Evolutionary conservation across 2,329 filamentous ascomycete genomes (phyloP).

Genomic region (Trichophyton benhamiae): DNA sequence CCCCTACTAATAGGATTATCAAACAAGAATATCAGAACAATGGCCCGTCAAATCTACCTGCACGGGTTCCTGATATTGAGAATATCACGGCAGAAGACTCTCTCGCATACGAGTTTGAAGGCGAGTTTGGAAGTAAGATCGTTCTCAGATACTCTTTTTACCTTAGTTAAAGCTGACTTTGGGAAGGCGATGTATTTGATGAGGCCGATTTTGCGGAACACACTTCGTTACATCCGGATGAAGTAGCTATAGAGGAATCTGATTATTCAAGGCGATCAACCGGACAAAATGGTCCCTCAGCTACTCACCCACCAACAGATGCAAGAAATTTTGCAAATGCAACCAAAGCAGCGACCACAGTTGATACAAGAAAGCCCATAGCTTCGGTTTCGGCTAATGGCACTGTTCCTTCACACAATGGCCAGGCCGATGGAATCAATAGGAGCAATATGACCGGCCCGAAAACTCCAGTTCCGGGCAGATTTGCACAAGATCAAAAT

Average conservation of each 20-base stretch:
- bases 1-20: slow-evolving; percentile 21
- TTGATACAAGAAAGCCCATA: slow-evolving; percentile 26
- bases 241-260: slow-evolving; percentile 47
- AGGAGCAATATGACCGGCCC: slow-evolving; percentile 4
- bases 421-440: slow-evolving; percentile 4
- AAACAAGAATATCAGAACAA: slow-evolving; percentile 30
- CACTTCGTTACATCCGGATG: slow-evolving; percentile 62
- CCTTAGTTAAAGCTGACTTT: slow-evolving; percentile 1
- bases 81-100: slow-evolving; percentile 20
- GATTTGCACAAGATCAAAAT: slow-evolving; percentile 11
- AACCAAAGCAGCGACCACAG: slow-evolving; percentile 25
- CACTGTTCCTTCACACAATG: slow-evolving; percentile 3
- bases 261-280: slow-evolving; percentile 15
- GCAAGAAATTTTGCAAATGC: slow-evolving; percentile 7
- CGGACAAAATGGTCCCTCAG: neutral
- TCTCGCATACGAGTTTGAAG: slow-evolving; percentile 27
- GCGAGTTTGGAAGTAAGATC: slow-evolving; percentile 33
- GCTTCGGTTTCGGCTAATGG: slow-evolving; percentile 15
- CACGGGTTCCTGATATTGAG: slow-evolving; percentile 17
- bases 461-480: slow-evolving; percentile 5
- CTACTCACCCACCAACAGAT: slow-evolving; percentile 11
- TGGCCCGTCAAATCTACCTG: slow-evolving; percentile 27
- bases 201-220: slow-evolving; percentile 62
- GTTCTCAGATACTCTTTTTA: neutral
- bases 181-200: slow-evolving; percentile 51